A percentile compares a stretch with the other conserved stretches of the same genome.
phyloP scores from a whole-genome alignment of 176 grass and related monocot species.

The Zea luxurians region DNA sequence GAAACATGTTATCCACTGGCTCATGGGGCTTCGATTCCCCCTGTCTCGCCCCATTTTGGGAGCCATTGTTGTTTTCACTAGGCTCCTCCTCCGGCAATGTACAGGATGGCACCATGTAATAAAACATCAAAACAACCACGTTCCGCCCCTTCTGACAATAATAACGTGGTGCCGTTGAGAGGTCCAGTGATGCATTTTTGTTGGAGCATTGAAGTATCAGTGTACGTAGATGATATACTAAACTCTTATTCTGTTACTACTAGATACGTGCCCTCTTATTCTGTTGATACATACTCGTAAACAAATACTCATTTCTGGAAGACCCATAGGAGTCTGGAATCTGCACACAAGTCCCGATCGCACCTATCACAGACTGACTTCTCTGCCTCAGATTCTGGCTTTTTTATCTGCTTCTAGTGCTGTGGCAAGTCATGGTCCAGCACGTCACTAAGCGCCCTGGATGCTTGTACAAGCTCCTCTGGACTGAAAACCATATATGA shows the following conservation, averaged over 20 bases:
- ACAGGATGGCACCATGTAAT: conserved; percentile 32
- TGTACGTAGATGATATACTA: too few relatives aligned
- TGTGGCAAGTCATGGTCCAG: conserved; percentile 74
- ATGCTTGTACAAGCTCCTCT: conserved; percentile 76
- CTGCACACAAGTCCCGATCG: too few relatives aligned
- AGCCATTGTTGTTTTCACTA: neutral
- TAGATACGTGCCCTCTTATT: too few relatives aligned
- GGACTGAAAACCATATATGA: conserved; percentile 48
- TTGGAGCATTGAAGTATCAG: too few relatives aligned
- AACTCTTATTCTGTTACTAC: too few relatives aligned
- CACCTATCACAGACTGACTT: too few relatives aligned
- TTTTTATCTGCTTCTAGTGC: conserved; percentile 56
- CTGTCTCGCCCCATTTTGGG: neutral
- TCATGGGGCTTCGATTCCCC: neutral
- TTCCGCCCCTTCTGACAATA: neutral
- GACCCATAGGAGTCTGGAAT: too few relatives aligned
- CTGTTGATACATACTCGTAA: too few relatives aligned
- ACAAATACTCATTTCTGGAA: too few relatives aligned
- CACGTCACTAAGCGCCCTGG: conserved; percentile 69
- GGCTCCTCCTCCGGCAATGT: conserved; percentile 31
- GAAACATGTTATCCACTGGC: neutral
- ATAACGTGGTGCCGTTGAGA: neutral
- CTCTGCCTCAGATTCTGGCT: too few relatives aligned
- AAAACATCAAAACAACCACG: neutral
- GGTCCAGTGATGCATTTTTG: neutral